phyloP scores from a whole-genome alignment of 2,329 filamentous ascomycete genomes.

The Colletotrichum noveboracense region DNA sequence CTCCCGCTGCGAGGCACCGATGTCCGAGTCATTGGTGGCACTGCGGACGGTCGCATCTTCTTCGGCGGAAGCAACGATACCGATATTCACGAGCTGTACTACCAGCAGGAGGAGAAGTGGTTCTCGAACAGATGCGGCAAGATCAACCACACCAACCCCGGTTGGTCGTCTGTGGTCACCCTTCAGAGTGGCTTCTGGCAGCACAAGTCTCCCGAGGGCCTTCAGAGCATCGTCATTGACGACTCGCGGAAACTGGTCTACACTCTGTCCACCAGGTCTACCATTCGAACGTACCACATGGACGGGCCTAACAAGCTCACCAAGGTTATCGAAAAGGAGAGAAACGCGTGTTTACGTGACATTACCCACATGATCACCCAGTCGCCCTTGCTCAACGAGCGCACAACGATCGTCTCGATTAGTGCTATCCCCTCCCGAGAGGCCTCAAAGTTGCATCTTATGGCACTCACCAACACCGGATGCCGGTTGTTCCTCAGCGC shows the following conservation, averaged over 20 bases:
- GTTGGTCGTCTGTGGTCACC: constrained; percentile 69
- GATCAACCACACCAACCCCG: constrained; percentile 83
- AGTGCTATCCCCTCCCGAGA: constrained; percentile 82
- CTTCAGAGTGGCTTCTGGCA: constrained; percentile 56
- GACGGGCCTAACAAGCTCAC: constrained; percentile 66
- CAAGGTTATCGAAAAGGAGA: constrained; percentile 70
- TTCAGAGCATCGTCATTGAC: constrained; percentile 84
- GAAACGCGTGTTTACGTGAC: constrained; percentile 66
- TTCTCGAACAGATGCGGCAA: constrained; percentile 88
- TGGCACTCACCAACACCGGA: constrained; percentile 89
- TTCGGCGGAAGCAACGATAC: constrained; percentile 82
- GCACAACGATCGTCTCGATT: constrained; percentile 80
- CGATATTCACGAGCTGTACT: constrained; percentile 92
- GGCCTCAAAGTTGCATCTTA: constrained; percentile 82
- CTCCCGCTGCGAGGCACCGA: constrained; percentile 78
- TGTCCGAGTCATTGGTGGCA: constrained; percentile 80
- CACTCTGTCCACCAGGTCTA: constrained; percentile 85
- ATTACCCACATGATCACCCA: constrained; percentile 86
- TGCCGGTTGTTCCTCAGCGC: constrained; percentile 93
- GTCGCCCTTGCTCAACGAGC: constrained; percentile 72
- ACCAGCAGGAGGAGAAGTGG: constrained; percentile 97
- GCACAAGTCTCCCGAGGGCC: constrained; percentile 62
- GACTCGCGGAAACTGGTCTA: constrained; percentile 89
- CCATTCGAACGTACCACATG: constrained; percentile 91
- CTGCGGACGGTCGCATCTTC: constrained; percentile 89